Conservation (phyloP, 208 protist genomes). For the Leishmania martiniquensis region DNA sequence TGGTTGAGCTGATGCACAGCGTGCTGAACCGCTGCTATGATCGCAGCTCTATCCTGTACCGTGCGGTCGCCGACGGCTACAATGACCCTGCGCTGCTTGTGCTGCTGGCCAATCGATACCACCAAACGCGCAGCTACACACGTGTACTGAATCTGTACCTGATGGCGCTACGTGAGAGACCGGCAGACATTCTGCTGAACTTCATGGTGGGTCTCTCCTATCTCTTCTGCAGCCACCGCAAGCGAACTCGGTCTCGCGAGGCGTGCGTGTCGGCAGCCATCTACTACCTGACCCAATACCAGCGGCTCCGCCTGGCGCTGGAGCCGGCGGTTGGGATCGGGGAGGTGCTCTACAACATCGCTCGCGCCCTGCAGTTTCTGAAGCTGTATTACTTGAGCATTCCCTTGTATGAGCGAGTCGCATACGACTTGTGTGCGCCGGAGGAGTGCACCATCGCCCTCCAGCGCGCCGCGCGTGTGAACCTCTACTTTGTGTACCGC, state of each 20-base stretch:
- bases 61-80: slow-evolving; percentile 49
- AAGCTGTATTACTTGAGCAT: slow-evolving; percentile 63
- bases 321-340: slow-evolving; percentile 43
- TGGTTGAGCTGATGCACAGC: slow-evolving; percentile 81
- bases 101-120: slow-evolving; percentile 84
- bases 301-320: slow-evolving; percentile 49
- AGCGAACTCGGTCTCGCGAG: slow-evolving; percentile 63
- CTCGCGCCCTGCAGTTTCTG: slow-evolving; percentile 78
- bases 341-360: slow-evolving; percentile 89
- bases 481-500: slow-evolving; percentile 82
- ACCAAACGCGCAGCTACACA: slow-evolving; percentile 66
- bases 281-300: slow-evolving; percentile 80
- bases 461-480: slow-evolving; percentile 70
- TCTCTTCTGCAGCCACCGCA: slow-evolving; percentile 79
- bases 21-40: slow-evolving; percentile 72
- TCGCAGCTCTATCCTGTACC: slow-evolving; percentile 52
- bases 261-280: slow-evolving; percentile 71
- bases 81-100: slow-evolving; percentile 59
- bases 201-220: slow-evolving; percentile 84
- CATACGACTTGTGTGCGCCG: slow-evolving; percentile 60
- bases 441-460: slow-evolving; percentile 66
- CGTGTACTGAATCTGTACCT: slow-evolving; percentile 81
- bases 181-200: slow-evolving; percentile 66
- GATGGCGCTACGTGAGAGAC: slow-evolving; percentile 55
- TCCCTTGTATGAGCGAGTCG: slow-evolving; percentile 84